Conservation (phyloP, 805 yeast genomes). For the Tetrapisispora nanseiensis region DNA sequence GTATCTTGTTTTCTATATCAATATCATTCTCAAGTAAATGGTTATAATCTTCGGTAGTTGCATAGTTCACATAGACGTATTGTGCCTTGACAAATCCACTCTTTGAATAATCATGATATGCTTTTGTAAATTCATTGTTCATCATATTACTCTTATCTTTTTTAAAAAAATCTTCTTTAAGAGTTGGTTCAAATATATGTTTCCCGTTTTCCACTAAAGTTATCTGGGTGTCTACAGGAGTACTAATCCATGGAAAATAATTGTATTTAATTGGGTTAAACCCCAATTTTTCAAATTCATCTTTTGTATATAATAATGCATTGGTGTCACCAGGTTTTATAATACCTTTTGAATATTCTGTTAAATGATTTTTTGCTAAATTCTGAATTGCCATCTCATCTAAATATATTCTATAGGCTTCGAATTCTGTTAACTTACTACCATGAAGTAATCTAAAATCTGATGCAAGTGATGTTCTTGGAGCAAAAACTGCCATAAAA, state of each 20-base stretch:
- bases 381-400: slow-evolving; percentile 31
- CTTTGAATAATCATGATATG: slow-evolving; percentile 57
- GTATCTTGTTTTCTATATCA: slow-evolving; percentile 46
- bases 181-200: slow-evolving; percentile 37
- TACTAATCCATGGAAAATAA: slow-evolving; percentile 47
- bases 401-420: slow-evolving; percentile 55
- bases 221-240: slow-evolving; percentile 39
- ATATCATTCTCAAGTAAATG: slow-evolving; percentile 33
- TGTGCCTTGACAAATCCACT: slow-evolving; percentile 49
- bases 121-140: slow-evolving; percentile 34
- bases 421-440: slow-evolving; percentile 53
- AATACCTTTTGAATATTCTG: slow-evolving; percentile 7
- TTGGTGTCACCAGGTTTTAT: slow-evolving; percentile 37
- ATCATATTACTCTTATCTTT: slow-evolving; percentile 36
- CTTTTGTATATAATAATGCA: slow-evolving; percentile 40
- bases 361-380: slow-evolving; percentile 25
- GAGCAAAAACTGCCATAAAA: slow-evolving; percentile 64
- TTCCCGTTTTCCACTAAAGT: slow-evolving; percentile 27
- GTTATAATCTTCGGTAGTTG: slow-evolving; percentile 44
- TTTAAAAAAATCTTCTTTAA: slow-evolving; percentile 39
- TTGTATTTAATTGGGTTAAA: slow-evolving; percentile 41
- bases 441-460: slow-evolving; percentile 73
- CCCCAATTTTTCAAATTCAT: slow-evolving; percentile 42
- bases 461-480: slow-evolving; percentile 72
- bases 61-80: slow-evolving; percentile 55